Evolutionary conservation across 179 eudicot genomes (phyloP).

Genomic region (Drosera spatulata): DNA sequence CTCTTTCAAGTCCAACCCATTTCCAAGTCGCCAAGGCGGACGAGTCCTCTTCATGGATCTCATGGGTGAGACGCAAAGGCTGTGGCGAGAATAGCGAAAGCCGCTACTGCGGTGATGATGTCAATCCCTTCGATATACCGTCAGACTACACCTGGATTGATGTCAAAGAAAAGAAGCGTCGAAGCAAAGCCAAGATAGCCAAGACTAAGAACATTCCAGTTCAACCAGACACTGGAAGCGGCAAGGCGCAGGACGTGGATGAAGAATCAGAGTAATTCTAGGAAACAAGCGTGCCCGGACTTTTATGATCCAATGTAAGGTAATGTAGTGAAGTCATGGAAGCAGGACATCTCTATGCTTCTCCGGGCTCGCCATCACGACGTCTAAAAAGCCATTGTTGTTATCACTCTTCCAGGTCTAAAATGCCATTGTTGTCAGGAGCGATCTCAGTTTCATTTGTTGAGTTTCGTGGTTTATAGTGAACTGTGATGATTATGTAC

Average conservation of each 20-base stretch:
- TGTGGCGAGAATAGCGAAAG: conserved; percentile 55
- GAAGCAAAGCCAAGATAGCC: conserved; percentile 80
- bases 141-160: conserved; percentile 84
- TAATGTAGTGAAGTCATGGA: no score
- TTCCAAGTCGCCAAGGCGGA: conserved; percentile 61
- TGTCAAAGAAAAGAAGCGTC: conserved; percentile 76
- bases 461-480: background rate
- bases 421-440: no score
- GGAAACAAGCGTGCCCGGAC: no score
- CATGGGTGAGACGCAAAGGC: conserved; percentile 73
- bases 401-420: no score
- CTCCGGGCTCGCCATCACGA: no score
- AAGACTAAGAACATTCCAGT: conserved; percentile 35
- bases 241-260: no score
- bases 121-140: conserved; percentile 81
- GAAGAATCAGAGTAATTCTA: no score
- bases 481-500: conserved; percentile 3
- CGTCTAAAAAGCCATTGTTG: no score
- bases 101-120: conserved; percentile 46
- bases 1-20: conserved; percentile 73
- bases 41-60: conserved; percentile 66
- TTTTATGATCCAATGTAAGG: no score
- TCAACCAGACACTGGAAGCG: no score
- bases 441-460: no score
- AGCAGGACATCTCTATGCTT: no score